Percentiles rank a stretch among this genome's conserved stretches.
phyloP scores from a whole-genome alignment of 768 basidiomycete species.

The Tephrocybe sp. region DNA sequence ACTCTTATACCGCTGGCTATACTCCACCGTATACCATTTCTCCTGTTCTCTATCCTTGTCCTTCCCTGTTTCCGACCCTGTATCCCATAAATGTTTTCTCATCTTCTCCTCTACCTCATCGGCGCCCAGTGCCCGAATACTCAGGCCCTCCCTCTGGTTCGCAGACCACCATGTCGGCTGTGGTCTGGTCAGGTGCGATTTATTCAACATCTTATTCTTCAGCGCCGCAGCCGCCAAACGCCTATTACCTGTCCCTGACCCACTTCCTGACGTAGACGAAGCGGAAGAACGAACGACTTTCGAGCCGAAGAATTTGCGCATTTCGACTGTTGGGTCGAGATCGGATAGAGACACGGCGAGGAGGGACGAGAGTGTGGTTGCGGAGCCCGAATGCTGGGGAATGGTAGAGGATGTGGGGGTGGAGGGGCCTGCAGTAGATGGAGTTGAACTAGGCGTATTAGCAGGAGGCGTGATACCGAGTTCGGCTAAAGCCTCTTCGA shows the following conservation, averaged over 20 bases:
- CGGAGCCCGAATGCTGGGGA: no score
- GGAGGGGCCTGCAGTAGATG: slow-evolving; percentile 22
- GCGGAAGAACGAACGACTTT: slow-evolving; percentile 72
- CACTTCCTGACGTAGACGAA: slow-evolving; percentile 30
- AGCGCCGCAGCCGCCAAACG: slow-evolving; percentile 25
- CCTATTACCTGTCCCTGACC: slow-evolving; percentile 18
- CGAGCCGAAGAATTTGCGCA: slow-evolving; percentile 91
- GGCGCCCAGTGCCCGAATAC: slow-evolving; percentile 52
- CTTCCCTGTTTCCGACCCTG: slow-evolving; percentile 5
- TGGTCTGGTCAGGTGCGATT: slow-evolving; percentile 78
- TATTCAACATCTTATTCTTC: slow-evolving; percentile 37
- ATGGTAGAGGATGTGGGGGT: slow-evolving; percentile 5
- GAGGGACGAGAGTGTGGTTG: slow-evolving; percentile 46
- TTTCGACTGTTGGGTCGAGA: slow-evolving; percentile 87
- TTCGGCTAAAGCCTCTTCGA: slow-evolving; percentile 83
- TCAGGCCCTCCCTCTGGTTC: slow-evolving; percentile 68
- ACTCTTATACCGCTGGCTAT: slow-evolving; percentile 80
- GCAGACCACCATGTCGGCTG: slow-evolving; percentile 74
- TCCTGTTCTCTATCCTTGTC: slow-evolving; percentile 41
- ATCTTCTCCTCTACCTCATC: slow-evolving; percentile 49
- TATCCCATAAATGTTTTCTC: slow-evolving; percentile 35
- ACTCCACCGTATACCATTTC: slow-evolving; percentile 88
- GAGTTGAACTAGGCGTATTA: neutral
- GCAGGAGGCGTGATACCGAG: slow-evolving; percentile 55
- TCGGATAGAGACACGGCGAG: slow-evolving; percentile 77